phyloP scores from a whole-genome alignment of 805 yeast genomes.

The Cyberlindnera maritima region DNA sequence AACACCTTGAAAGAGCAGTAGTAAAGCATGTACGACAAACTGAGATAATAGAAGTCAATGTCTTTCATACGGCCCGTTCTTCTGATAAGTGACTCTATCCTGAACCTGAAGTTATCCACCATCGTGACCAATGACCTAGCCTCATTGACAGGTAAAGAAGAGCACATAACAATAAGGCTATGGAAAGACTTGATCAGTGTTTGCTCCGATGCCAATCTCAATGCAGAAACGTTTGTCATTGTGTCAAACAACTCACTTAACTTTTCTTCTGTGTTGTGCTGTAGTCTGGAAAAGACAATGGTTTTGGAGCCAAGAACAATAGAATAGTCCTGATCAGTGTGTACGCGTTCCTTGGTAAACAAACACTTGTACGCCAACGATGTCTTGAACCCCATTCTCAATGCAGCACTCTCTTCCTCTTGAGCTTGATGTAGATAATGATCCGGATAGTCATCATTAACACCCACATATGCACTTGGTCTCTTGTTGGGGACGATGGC shows the following conservation, averaged over 20 bases:
- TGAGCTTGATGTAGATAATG: not conserved
- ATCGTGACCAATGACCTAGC: constrained; percentile 17
- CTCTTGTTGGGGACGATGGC: constrained; percentile 15
- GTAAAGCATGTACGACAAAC: constrained; percentile 21
- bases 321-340: constrained; percentile 8
- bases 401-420: constrained; percentile 1
- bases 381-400: constrained; percentile 5
- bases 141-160: constrained; percentile 8
- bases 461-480: not conserved
- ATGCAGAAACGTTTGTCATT: constrained; percentile 2
- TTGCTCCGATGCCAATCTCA: constrained; percentile 3
- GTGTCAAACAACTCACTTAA: constrained; percentile 13
- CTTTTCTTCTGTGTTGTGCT: constrained; percentile 10
- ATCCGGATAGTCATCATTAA: constrained; percentile 2
- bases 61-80: constrained; percentile 21
- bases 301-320: constrained; percentile 14
- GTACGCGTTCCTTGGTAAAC: constrained; percentile 6
- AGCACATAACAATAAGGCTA: constrained; percentile 17
- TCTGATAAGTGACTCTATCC: constrained; percentile 19
- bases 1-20: constrained; percentile 12
- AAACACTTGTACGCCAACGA: constrained; percentile 17
- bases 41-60: constrained; percentile 19
- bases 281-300: constrained; percentile 14
- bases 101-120: constrained; percentile 21
- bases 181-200: constrained; percentile 11